phyloP scores from a whole-genome alignment of 768 basidiomycete genomes.

The Macrolepiota albuminosa region DNA sequence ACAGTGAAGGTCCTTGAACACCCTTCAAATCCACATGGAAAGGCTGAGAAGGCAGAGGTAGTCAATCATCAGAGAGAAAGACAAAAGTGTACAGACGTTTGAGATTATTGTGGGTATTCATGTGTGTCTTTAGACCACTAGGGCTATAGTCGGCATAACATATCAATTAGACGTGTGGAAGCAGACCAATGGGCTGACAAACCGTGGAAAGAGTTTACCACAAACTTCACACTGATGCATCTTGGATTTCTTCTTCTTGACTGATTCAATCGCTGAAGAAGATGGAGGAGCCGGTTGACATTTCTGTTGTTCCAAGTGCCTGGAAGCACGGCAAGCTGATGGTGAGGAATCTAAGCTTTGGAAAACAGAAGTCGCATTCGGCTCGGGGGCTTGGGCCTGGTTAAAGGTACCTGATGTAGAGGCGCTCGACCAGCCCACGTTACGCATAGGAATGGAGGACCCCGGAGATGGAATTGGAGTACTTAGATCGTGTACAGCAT shows the following conservation, averaged over 20 bases:
- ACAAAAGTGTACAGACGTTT: conserved; percentile 38
- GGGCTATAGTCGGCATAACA: conserved; percentile 28
- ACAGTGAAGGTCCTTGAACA: conserved; percentile 72
- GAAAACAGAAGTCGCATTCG: conserved; percentile 1
- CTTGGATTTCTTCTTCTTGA: conserved; percentile 44
- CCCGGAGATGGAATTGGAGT: neutral
- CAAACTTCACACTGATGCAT: conserved; percentile 53
- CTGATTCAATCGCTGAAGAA: neutral
- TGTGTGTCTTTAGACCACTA: conserved; percentile 52
- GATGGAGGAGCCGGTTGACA: conserved; percentile 1
- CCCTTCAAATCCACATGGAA: conserved; percentile 48
- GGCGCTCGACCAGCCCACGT: conserved; percentile 14
- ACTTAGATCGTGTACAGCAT: conserved; percentile 1
- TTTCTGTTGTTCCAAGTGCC: conserved; percentile 1
- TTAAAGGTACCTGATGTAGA: conserved; percentile 1
- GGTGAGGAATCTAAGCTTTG: conserved; percentile 1
- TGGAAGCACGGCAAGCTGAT: neutral
- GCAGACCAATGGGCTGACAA: conserved; percentile 3
- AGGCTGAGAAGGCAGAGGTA: conserved; percentile 27
- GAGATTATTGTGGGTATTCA: conserved; percentile 51
- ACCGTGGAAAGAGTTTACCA: conserved; percentile 48
- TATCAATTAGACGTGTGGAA: neutral
- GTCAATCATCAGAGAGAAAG: neutral
- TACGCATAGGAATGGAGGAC: conserved; percentile 40
- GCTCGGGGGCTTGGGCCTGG: conserved; percentile 1